phyloP scores from a whole-genome alignment of 768 basidiomycete genomes.

The Serpula lacrymans region DNA sequence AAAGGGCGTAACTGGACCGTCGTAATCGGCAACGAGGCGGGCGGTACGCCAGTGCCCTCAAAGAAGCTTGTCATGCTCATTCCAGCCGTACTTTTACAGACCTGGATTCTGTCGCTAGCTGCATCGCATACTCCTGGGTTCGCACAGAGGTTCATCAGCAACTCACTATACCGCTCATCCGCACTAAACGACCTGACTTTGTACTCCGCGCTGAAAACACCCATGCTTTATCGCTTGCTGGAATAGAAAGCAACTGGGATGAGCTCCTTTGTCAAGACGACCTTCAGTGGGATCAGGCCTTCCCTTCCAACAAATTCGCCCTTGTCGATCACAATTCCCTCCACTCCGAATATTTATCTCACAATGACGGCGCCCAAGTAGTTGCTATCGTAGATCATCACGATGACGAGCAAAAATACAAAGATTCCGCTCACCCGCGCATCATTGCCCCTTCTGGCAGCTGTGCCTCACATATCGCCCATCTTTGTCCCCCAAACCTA shows the following conservation, averaged over 20 bases:
- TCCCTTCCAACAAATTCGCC: conserved; percentile 59
- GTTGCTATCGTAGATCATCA: conserved; percentile 89
- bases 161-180: conserved; percentile 68
- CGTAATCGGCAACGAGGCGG: conserved; percentile 95
- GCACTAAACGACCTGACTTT: conserved; percentile 66
- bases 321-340: conserved; percentile 92
- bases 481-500: conserved; percentile 24
- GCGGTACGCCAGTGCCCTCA: conserved; percentile 50
- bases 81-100: conserved; percentile 44
- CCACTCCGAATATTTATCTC: conserved; percentile 35
- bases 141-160: conserved; percentile 52
- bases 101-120: conserved; percentile 84
- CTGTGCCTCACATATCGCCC: conserved; percentile 67
- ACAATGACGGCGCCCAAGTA: conserved; percentile 49
- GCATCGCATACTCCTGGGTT: conserved; percentile 82
- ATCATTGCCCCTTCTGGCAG: conserved; percentile 71
- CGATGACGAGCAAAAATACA: conserved; percentile 73
- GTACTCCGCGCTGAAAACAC: conserved; percentile 84
- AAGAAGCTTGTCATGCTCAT: background rate
- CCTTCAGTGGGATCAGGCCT: conserved; percentile 38
- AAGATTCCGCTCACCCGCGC: conserved; percentile 60
- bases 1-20: conserved; percentile 70
- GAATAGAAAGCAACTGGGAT: conserved; percentile 44
- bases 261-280: conserved; percentile 71
- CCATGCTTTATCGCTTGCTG: conserved; percentile 63